Conservation (phyloP, 2,329 filamentous ascomycete species). For the Lizonia empirigonia region DNA sequence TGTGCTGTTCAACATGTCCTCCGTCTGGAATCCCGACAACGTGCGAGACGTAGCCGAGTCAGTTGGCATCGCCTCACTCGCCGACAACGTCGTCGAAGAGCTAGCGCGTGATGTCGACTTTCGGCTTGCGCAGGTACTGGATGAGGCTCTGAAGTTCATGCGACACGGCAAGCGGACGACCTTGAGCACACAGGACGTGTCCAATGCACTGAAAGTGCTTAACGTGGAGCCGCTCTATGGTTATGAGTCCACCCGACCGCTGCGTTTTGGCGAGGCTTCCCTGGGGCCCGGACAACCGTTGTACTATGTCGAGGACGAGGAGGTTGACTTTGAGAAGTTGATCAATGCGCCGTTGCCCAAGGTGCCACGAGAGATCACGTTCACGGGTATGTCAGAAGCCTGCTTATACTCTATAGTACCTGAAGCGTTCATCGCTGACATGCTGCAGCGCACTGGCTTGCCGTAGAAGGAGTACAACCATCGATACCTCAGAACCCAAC, state of each 20-base stretch:
- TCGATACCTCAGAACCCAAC: slow-evolving; percentile 96
- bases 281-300: slow-evolving; percentile 91
- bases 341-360: slow-evolving; percentile 96
- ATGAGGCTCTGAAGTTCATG: slow-evolving; percentile 96
- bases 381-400: slow-evolving; percentile 69
- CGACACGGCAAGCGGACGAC: slow-evolving; percentile 85
- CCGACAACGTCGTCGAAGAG: slow-evolving; percentile 84
- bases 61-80: slow-evolving; percentile 80
- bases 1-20: slow-evolving; percentile 42
- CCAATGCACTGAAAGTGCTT: slow-evolving; percentile 80
- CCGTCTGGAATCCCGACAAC: slow-evolving; percentile 95
- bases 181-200: slow-evolving; percentile 86
- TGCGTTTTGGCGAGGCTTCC: slow-evolving; percentile 92
- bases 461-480: slow-evolving; percentile 95
- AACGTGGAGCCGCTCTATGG: slow-evolving; percentile 96
- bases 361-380: slow-evolving; percentile 88
- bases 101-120: slow-evolving; percentile 95
- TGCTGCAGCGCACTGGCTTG: slow-evolving; percentile 85
- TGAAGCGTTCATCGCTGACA: slow-evolving; percentile 14
- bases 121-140: slow-evolving; percentile 87
- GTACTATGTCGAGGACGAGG: slow-evolving; percentile 97
- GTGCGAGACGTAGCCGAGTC: slow-evolving; percentile 96
- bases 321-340: slow-evolving; percentile 98
- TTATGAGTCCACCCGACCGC: slow-evolving; percentile 87
- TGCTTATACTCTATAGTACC: background rate